These are phyloP conservation scores for Penicillium sp. DNA, from an alignment of 2,329 filamentous ascomycete species.

Conservation along the genomic window DNA sequence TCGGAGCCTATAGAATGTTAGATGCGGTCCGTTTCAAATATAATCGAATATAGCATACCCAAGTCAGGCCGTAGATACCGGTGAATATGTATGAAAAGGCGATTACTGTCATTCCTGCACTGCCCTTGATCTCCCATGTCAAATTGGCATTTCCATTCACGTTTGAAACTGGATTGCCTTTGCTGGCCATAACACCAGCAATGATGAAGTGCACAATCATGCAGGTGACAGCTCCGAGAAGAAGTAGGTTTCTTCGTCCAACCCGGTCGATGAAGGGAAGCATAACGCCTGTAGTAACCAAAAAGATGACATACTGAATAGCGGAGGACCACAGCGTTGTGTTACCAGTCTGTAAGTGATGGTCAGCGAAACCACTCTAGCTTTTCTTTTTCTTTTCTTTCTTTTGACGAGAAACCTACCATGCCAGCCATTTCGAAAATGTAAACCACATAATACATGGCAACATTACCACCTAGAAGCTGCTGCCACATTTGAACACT, in stretches of 20 bases:
- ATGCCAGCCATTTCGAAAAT: constrained; percentile 61
- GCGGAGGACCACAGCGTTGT: constrained; percentile 52
- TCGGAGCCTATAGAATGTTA: constrained; percentile 45
- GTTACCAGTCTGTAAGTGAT: constrained; percentile 33
- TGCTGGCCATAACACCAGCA: constrained; percentile 51
- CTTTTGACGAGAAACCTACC: constrained; percentile 16
- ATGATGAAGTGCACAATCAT: constrained; percentile 54
- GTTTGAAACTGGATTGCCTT: constrained; percentile 46
- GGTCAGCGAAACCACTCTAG: background rate
- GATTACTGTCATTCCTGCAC: constrained; percentile 57
- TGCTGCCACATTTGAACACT: constrained; percentile 59
- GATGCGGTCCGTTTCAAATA: background rate
- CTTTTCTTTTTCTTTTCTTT: background rate
- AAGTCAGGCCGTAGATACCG: constrained; percentile 36
- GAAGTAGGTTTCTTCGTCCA: constrained; percentile 49
- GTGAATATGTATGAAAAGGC: constrained; percentile 60
- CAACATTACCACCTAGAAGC: constrained; percentile 57
- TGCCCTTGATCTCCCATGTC: constrained; percentile 49
- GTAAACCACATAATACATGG: constrained; percentile 61
- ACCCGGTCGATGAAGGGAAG: constrained; percentile 52
- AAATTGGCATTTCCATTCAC: constrained; percentile 50
- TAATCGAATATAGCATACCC: constrained; percentile 38
- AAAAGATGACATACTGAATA: constrained; percentile 58
- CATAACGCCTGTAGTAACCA: constrained; percentile 52
- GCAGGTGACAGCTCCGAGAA: constrained; percentile 48